These are phyloP conservation scores for Plenodomus tracheiphilus DNA, from an alignment of 2,329 filamentous ascomycete species.

Conservation along the genomic window DNA sequence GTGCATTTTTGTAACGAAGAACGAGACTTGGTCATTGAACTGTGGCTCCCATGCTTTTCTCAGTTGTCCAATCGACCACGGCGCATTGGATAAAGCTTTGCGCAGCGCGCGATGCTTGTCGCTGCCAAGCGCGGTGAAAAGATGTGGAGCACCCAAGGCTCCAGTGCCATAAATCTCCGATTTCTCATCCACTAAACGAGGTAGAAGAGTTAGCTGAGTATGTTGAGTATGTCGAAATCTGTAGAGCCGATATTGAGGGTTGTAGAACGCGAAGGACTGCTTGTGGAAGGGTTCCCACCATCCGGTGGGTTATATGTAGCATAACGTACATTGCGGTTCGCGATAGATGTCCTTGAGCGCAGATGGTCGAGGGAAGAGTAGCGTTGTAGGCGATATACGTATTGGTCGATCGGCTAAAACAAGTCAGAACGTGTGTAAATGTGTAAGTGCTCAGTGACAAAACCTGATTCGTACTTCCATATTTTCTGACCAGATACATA, in stretches of 20 bases:
- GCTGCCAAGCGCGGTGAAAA: conserved; percentile 41
- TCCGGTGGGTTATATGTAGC: no score
- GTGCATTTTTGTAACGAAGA: conserved; percentile 40
- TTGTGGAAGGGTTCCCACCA: no score
- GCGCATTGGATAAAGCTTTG: conserved; percentile 43
- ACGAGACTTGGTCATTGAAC: conserved; percentile 42
- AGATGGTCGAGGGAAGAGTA: conserved; percentile 43
- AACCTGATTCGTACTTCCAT: conserved; percentile 38
- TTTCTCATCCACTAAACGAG: conserved; percentile 29
- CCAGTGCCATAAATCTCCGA: conserved; percentile 41
- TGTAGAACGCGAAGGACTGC: no score
- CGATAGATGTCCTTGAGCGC: conserved; percentile 48
- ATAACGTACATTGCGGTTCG: conserved; percentile 35
- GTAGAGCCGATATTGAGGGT: no score
- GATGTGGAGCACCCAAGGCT: conserved; percentile 40
- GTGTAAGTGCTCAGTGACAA: no score
- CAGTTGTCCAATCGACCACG: conserved; percentile 45
- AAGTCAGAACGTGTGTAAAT: conserved; percentile 1
- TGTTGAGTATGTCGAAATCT: no score
- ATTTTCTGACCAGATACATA: conserved; percentile 31
- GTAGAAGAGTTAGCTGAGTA: no score
- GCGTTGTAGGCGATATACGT: conserved; percentile 44
- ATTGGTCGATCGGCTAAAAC: conserved; percentile 37
- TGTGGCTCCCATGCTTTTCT: conserved; percentile 46
- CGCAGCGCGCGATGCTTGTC: conserved; percentile 41